Evolutionary conservation across 2,329 filamentous ascomycete species (phyloP), one percentile per base, ranked within the genome.

Genomic region (Stachybotrys chlorohalonatus): DNA sequence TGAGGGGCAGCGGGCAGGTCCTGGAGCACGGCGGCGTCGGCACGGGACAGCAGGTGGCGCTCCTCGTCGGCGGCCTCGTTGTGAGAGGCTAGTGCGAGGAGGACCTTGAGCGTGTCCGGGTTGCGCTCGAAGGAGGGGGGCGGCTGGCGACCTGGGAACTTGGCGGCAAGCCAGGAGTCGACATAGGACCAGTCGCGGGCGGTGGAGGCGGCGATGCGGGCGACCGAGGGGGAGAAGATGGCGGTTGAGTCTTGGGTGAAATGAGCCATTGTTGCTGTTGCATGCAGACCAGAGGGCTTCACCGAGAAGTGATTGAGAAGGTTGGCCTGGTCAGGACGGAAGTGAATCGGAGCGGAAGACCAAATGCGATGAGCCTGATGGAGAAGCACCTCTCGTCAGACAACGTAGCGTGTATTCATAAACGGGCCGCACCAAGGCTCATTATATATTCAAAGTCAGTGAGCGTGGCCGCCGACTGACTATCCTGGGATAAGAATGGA

Each of bases 141-240:
- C 0, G 79, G 68, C 11, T 11, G 46, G 49, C 80, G 81, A 32
- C 82, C 80, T 49, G 79, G 77, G 61, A 88, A 89, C 65, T 88
- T 88, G 56, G 81, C 79, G 49, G 79, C 76, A 11, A 96, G 82
- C 92, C 93, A 97, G 62, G 77, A 76, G 70, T 95, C 90, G 61
- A 96, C 81, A 60, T 89, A 90, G 54, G 85, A 86, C 93, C 93
- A 97, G 71, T 96, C 92, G 66, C 93, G 92, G 50, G 90, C 89
- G 58, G 88, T 85, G 11, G 88, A 87, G 58, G 89, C 87, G 61
- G 90, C 88, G 57, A 88, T 85, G 56, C 90, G 86, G 53, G 84
- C 83, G 36, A 85, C 74, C 0, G 83, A 85, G 11, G 84, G 84
- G 5, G 84, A 87, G 71, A 87, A 87, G 55, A 87, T 84, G 57